Evolutionary conservation across 2,329 filamentous ascomycete species (phyloP).

Genomic region (Aspergillus uvarum): DNA sequence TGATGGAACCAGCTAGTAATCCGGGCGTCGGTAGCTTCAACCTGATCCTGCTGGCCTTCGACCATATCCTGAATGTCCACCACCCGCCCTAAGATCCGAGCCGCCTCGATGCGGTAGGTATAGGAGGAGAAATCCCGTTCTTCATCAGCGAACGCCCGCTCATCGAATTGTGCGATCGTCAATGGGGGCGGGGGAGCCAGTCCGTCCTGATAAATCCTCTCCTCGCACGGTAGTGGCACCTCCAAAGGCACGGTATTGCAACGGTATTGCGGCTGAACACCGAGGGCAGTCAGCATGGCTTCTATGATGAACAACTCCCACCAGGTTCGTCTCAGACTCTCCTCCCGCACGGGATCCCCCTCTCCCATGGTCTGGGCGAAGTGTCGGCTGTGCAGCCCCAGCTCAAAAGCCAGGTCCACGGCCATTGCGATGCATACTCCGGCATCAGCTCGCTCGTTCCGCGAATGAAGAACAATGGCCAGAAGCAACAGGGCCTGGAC

Average conservation of each 20-base stretch:
- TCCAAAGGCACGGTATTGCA: slow-evolving; percentile 68
- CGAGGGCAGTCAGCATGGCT: slow-evolving; percentile 76
- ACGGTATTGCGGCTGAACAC: slow-evolving; percentile 52
- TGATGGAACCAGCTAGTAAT: slow-evolving; percentile 77
- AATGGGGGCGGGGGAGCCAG: slow-evolving; percentile 60
- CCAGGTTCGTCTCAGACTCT: slow-evolving; percentile 86
- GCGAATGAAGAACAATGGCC: slow-evolving; percentile 75
- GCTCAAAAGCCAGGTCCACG: slow-evolving; percentile 69
- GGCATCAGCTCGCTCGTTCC: slow-evolving; percentile 68
- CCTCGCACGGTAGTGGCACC: slow-evolving; percentile 77
- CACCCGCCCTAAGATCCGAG: slow-evolving; percentile 74
- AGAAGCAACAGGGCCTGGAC: slow-evolving; percentile 78
- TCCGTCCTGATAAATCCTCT: slow-evolving; percentile 57
- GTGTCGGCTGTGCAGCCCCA: slow-evolving; percentile 70
- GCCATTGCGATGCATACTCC: slow-evolving; percentile 65
- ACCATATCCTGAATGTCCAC: slow-evolving; percentile 50
- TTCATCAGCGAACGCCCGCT: slow-evolving; percentile 70
- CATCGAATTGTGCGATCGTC: slow-evolving; percentile 73
- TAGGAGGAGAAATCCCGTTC: slow-evolving; percentile 74
- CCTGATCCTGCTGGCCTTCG: slow-evolving; percentile 52
- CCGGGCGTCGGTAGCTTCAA: slow-evolving; percentile 59
- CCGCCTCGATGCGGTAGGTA: slow-evolving; percentile 78
- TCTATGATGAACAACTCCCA: slow-evolving; percentile 84
- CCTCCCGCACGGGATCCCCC: slow-evolving; percentile 68
- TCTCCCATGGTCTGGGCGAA: slow-evolving; percentile 66